Evolutionary conservation across 2,329 filamentous ascomycete species (phyloP), one percentile per base, ranked within the genome.

Genomic region (Passalora sequoiae): DNA sequence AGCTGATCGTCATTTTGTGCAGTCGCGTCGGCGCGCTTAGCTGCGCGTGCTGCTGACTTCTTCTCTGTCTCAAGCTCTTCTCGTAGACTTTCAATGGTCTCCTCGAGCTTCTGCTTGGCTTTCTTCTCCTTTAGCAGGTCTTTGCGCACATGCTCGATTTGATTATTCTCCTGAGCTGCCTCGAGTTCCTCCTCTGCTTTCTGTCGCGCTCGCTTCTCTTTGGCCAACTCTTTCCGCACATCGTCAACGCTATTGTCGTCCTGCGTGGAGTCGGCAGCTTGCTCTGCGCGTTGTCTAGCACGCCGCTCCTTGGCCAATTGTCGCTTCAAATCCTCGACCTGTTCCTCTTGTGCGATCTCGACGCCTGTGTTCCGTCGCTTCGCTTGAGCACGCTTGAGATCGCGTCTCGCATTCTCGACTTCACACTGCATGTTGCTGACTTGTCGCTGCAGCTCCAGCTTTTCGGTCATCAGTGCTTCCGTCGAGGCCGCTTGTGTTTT

Each of bases 371-470:
- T 75, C 60, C 61, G 69, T 36, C 68, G 70, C 53, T 75, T 74
- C 1, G 69, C 69, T 4, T 69, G 55, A 3, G 75, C 75, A 39
- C 81, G 77, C 53, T 82, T 77, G 6, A 77, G 71, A 3, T 80
- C 75, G n/a, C 81, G 77, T 63, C 81, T 91, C 61, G 92, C 86
- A 53, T 85, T 86, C 52, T 89, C 86, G 2, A 95, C 73, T 56
- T 94, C 85, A 31, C 87, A 81, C 63, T 94, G 85, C 2, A 89
- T 66, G 1, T 83, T 80, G 58, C 76, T 83, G 20, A 95, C 65
- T 65, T 92, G 86, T 35, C 85, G 81, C 60, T 92, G 83, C 10
- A 96, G 68, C 2, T 83, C 76, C 33, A 91, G 72, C 63, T 94
- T 95, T 60, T 94, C 88, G 1, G 83, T 73, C 12, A 94, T 71